Base-by-base conservation (phyloP, 2,329 filamentous ascomycete genomes). In the Phyllosticta citrichinensis region DNA sequence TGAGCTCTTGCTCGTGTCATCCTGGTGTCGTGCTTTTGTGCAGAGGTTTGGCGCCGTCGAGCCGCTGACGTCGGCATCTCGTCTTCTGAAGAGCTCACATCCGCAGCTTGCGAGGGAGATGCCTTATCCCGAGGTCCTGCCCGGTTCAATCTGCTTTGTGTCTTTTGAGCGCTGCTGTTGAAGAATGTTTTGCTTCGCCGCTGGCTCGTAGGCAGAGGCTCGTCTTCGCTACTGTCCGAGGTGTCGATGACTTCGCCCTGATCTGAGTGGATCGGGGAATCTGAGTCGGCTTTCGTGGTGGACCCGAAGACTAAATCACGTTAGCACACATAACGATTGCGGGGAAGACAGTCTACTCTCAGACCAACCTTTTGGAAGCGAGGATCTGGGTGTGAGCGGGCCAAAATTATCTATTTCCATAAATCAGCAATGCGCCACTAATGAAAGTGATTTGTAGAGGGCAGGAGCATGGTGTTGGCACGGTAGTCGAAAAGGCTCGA, bases 1-100 rank as follows among this genome's bases (percentile, higher is more conserved):
- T 17, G 65, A 56, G 19, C 55, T 57, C n/a, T 58, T 63, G 20
- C 53, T 58, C 17, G 65, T 63, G 22, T 63, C 61, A 10, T 61
- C 71, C 51, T 74, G 1, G 54, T 20, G 20, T 33, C 8, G 10
- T 19, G n/a, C 51, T 11, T 20, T 9, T 9, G n/a, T 3, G 40
- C n/a, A n/a, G 12, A 8, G 2, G 40, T 14, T 47, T n/a, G 6
- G 6, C 54, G 20, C 11, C 54, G 20, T 33, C 54, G 54, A n/a
- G 51, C 57, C 19, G 52, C 40, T n/a, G 17, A 47, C 1, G 40
- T 47, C 14, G 40, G 57, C 2, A 50, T n/a, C 27, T 30, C 27
- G 2, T 30, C 25, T 0, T 56, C 53, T 1, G 47, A 25, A 8
- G 53, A 52, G 24, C 53, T 19, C 6, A 54, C 30, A 24, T 20